Base-by-base conservation (phyloP, 176 grass and related monocot genomes). In the Alloteropsis semialata region DNA sequence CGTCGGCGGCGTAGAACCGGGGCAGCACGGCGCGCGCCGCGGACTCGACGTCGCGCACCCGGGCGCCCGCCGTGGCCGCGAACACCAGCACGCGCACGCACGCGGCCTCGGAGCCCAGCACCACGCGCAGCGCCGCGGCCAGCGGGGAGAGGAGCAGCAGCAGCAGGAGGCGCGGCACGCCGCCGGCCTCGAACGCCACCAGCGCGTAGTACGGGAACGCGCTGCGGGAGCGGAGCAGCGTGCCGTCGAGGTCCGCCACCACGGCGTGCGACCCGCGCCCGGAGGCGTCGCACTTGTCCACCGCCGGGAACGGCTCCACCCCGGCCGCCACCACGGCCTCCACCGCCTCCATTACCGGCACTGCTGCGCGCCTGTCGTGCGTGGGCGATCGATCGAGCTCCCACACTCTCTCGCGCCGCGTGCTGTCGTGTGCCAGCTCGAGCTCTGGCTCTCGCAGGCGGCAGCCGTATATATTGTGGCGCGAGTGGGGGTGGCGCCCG, bases 131-230 rank as follows among this genome's bases (percentile, higher is more conserved):
- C 12, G 71, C 15, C 10, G 51, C 61, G 8, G 84, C 91, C 2
- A 97, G 14, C 2, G 94, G 94, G 43, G 77, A 29, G 2, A 87
- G 42, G 18, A 93, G 72, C 41, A 97, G 89, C 15, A 97, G 78
- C 12, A 94, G 59, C 2, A 88, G 71, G 15, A 97, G 89, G 4
- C 94, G 89, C 12, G 84, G 75, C 48, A 87, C 78, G 22, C 94
- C 88, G 46, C 92, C 89, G 15, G 80, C 29, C 74, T 97, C 94
- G 80, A 92, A 97, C 3, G 94, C 89, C 18, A 97, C 73, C 24
- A 97, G 75, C 37, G 92, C 94, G 84, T 92, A 92, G 92, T 97
- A 97, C 2, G 94, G 82, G 86, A 97, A 97, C 18, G 87, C 79
- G 89, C 87, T 92, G 6, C 83, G 65, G 29, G 85, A 88, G 10